phyloP scores from a whole-genome alignment of 2,329 filamentous ascomycete species.

The Fulvia fulva region DNA sequence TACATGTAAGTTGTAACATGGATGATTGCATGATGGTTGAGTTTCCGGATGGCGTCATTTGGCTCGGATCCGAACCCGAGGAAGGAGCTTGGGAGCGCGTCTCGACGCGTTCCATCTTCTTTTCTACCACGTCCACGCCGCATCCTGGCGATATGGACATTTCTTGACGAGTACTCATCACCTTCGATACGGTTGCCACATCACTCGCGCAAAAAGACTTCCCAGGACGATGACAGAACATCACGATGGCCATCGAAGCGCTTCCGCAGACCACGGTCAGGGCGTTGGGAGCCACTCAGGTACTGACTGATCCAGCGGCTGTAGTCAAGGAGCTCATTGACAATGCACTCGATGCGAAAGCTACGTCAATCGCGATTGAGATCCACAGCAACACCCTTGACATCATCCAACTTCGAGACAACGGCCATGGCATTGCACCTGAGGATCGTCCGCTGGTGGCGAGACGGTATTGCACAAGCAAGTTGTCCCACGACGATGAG shows the following conservation, averaged over 20 bases:
- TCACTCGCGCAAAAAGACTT: neutral
- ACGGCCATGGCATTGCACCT: slow-evolving; percentile 65
- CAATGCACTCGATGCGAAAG: slow-evolving; percentile 69
- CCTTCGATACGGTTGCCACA: neutral
- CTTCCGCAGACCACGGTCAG: slow-evolving; percentile 45
- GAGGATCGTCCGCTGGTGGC: slow-evolving; percentile 61
- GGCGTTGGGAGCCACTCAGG: slow-evolving; percentile 58
- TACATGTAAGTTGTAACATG: no score
- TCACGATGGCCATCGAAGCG: slow-evolving; percentile 38
- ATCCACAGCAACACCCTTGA: slow-evolving; percentile 65
- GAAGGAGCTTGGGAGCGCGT: neutral
- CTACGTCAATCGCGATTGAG: slow-evolving; percentile 61
- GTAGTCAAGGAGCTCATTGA: slow-evolving; percentile 75
- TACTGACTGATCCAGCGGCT: slow-evolving; percentile 56
- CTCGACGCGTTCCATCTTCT: neutral
- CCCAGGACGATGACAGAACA: neutral
- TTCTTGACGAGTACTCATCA: neutral
- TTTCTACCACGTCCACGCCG: neutral
- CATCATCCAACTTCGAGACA: slow-evolving; percentile 66
- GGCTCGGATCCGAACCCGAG: neutral
- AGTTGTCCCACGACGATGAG: slow-evolving; percentile 62
- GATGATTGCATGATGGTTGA: no score
- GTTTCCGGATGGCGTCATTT: neutral
- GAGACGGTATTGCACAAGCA: slow-evolving; percentile 69
- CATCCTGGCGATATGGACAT: neutral